Percentiles rank a stretch among this genome's conserved stretches.
Evolutionary conservation across 495 filamentous ascomycete species (phyloP).

Genomic region (Sporormia fimetaria): DNA sequence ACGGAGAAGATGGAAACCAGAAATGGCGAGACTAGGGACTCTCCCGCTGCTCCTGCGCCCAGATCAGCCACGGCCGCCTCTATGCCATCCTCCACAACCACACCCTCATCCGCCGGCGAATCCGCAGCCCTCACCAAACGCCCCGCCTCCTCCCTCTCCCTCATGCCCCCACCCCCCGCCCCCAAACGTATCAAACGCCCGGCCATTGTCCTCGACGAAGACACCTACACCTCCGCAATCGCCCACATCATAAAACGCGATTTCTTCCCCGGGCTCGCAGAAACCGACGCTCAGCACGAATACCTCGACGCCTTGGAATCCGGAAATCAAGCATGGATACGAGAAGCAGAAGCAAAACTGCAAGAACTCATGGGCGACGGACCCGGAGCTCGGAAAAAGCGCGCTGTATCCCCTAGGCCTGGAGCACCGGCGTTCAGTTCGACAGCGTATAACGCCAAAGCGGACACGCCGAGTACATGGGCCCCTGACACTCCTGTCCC

Average conservation of each 20-base stretch:
- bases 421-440: no score
- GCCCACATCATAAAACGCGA: conserved; percentile 94
- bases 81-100: conserved; percentile 2
- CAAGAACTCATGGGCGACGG: conserved; percentile 73
- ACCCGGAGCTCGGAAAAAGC: conserved; percentile 36
- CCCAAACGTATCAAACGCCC: conserved; percentile 90
- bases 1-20: no score
- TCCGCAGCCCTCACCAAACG: conserved; percentile 51
- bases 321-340: conserved; percentile 73
- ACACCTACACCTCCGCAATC: conserved; percentile 78
- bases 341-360: conserved; percentile 60
- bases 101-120: conserved; percentile 9
- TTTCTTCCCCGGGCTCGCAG: conserved; percentile 87
- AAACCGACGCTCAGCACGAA: conserved; percentile 76
- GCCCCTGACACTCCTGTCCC: no score
- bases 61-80: not conserved
- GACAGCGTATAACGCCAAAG: no score
- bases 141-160: conserved; percentile 46
- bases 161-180: conserved; percentile 87
- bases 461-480: no score
- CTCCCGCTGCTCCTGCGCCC: no score
- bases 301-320: conserved; percentile 86
- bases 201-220: conserved; percentile 81
- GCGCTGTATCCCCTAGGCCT: conserved; percentile 28
- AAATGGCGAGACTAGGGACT: no score